Evolutionary conservation across 495 filamentous ascomycete species (phyloP), one percentile per base, ranked within the genome.

Genomic region (Eremomyces bilateralis): DNA sequence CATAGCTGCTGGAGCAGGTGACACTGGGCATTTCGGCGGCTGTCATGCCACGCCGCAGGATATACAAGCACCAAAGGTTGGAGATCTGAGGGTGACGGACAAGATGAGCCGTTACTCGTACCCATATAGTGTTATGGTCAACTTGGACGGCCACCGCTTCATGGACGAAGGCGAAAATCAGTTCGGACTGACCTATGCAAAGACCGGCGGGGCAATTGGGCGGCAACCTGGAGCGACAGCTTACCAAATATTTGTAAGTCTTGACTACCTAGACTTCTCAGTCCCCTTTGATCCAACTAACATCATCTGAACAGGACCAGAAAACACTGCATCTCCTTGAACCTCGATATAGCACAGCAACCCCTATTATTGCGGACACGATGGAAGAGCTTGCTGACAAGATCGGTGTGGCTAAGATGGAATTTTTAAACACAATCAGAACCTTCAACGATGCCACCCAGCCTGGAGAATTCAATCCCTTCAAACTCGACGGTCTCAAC

Each of bases 121-220:
- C 36, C 71, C 70, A 1, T 51, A 74, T 0, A 70, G 69, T 1
- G 35, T 76, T 3, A 73, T 71, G 64, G 33, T 75, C 10, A 75
- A 76, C 35, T 32, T 47, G 0, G 41, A 62, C 1, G 71, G 71
- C 1, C 44, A 58, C 20, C 49, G 70, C 10, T 75, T 75, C 42
- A 64, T 74, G 1, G 70, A 76, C 43, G 70, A 76, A 39, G 70
- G 70, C 4, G 43, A 58, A 10, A 69, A 76, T 67, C 69, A 74
- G 46, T 43, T 53, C 1, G 31, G 54, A 13, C 24, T 8, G 24
- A 27, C 24, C 6, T 27, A 27, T 27, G 24, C 24, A 6, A 27
- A 27, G 13, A 27, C 24, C 24, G 24, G 24, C 24, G 13, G 13
- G 24, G 13, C 6, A 13, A 27, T 27, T 8, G 24, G 8, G 8